Conservation (phyloP, 805 yeast genomes). For the Saccharomycopsis vini region DNA sequence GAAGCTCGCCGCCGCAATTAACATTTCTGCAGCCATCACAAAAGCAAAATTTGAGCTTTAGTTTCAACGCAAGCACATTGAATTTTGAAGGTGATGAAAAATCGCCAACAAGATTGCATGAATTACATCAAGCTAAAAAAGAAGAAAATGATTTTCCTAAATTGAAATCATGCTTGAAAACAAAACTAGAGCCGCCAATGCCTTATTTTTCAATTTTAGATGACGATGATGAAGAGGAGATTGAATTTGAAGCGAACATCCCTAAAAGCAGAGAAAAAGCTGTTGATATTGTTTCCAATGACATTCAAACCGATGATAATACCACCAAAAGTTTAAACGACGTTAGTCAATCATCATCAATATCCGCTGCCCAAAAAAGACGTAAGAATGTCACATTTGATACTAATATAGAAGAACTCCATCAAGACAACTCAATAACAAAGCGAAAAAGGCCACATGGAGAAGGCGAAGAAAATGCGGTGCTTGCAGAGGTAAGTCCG, state of each 20-base stretch:
- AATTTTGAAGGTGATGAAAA: neutral
- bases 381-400: slow-evolving; percentile 9
- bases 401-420: slow-evolving; percentile 10
- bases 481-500: neutral
- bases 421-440: slow-evolving; percentile 13
- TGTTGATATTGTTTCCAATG: neutral
- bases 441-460: neutral
- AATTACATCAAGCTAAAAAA: neutral
- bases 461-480: neutral
- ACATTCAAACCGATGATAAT: neutral
- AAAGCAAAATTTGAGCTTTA: too few relatives aligned
- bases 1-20: too few relatives aligned
- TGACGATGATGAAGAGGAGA: neutral
- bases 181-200: slow-evolving; percentile 7
- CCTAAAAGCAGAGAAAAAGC: neutral
- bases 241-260: neutral
- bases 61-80: too few relatives aligned
- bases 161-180: slow-evolving; percentile 12
- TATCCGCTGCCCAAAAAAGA: neutral
- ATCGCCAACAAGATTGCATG: slow-evolving; percentile 1
- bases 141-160: slow-evolving; percentile 4
- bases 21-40: too few relatives aligned
- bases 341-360: neutral
- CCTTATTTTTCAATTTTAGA: slow-evolving; percentile 2
- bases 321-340: neutral